Evolutionary conservation across 2,329 filamentous ascomycete species (phyloP).

Genomic region (Claviceps purpurea): DNA sequence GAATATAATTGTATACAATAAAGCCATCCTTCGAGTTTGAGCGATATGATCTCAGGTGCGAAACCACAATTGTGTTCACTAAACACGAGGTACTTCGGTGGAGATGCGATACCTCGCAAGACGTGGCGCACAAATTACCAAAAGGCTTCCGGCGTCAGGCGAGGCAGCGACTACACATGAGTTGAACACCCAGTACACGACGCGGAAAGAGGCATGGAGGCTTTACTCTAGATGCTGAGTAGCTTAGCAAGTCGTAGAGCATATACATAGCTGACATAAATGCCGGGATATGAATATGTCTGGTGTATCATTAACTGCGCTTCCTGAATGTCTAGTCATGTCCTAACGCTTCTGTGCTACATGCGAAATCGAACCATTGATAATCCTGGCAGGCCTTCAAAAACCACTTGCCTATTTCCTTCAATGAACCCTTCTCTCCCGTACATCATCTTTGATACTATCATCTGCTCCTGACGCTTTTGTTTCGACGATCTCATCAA

Average conservation of each 20-base stretch:
- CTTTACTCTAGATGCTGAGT: background rate
- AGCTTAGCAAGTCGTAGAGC: background rate
- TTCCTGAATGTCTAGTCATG: background rate
- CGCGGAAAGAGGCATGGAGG: background rate
- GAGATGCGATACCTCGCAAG: background rate
- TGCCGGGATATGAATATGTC: background rate
- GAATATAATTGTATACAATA: background rate
- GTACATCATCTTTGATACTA: constrained; percentile 30
- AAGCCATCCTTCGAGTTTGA: background rate
- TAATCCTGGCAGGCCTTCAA: background rate
- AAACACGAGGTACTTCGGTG: background rate
- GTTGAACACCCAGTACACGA: background rate
- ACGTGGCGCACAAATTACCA: background rate
- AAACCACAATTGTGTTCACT: background rate
- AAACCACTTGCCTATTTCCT: background rate
- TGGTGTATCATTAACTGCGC: background rate
- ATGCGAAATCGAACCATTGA: background rate
- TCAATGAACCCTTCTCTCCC: constrained; percentile 30
- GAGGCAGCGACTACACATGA: background rate
- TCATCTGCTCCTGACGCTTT: constrained; percentile 30
- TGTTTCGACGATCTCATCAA: constrained; percentile 30
- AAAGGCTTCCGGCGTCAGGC: background rate
- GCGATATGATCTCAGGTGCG: background rate
- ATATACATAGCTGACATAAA: background rate
- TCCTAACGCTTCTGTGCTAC: background rate